A percentile compares a stretch with the other conserved stretches of the same genome.
phyloP scores from a whole-genome alignment of 129 eudicot genomes.

The Tagetes patula region DNA sequence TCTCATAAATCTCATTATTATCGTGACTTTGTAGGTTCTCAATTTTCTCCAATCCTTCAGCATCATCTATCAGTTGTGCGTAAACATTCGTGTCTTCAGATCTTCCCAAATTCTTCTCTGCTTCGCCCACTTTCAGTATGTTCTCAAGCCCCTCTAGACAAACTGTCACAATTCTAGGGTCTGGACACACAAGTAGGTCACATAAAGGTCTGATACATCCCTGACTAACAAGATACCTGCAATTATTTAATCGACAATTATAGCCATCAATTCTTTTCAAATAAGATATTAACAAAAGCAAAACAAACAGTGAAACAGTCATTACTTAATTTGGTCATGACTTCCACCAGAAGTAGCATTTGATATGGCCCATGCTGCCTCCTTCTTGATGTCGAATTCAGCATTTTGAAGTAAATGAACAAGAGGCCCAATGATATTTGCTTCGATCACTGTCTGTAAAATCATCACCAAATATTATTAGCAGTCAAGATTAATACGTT shows the following conservation, averaged over 20 bases:
- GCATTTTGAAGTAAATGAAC: slow-evolving; percentile 76
- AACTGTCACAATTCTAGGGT: slow-evolving; percentile 85
- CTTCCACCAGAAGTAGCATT: slow-evolving; percentile 97
- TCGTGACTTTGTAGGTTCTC: slow-evolving; percentile 84
- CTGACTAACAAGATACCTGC: slow-evolving; percentile 75
- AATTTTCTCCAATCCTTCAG: slow-evolving; percentile 79
- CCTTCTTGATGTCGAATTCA: slow-evolving; percentile 87
- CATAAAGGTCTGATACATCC: slow-evolving; percentile 81
- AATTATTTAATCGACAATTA: neutral
- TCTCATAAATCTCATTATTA: slow-evolving; percentile 83
- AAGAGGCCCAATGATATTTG: slow-evolving; percentile 65
- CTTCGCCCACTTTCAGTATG: slow-evolving; percentile 76
- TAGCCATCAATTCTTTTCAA: neutral
- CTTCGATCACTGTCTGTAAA: slow-evolving; percentile 69
- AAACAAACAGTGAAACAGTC: neutral
- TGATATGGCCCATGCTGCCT: slow-evolving; percentile 95
- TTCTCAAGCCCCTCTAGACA: slow-evolving; percentile 88
- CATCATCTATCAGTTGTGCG: slow-evolving; percentile 83
- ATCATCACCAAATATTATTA: neutral
- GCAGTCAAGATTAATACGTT: neutral
- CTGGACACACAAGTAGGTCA: slow-evolving; percentile 81
- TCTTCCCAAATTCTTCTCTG: slow-evolving; percentile 62
- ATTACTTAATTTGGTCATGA: slow-evolving; percentile 83
- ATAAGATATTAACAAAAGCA: neutral
- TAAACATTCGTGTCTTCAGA: slow-evolving; percentile 57